phyloP scores from a whole-genome alignment of 2,329 filamentous ascomycete species.

The Phaeosphaeriaceae sp. region DNA sequence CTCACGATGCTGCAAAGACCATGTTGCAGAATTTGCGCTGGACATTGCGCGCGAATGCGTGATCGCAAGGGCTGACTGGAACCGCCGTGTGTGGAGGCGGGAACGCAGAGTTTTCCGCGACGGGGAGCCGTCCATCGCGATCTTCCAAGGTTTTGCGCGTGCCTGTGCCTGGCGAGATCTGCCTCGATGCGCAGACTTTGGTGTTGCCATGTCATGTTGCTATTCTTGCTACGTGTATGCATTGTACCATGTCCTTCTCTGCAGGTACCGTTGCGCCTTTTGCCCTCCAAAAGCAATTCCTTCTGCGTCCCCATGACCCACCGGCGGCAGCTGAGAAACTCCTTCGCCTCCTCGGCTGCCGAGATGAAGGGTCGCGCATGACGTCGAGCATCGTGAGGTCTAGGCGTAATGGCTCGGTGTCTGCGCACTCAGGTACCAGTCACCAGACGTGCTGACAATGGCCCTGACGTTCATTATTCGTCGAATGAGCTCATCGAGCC shows the following conservation, averaged over 20 bases:
- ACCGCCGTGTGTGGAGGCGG: constrained; percentile 5
- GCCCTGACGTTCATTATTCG: constrained; percentile 3
- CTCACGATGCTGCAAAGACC: constrained; percentile 4
- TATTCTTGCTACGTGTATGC: background rate
- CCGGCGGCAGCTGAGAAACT: constrained; percentile 3
- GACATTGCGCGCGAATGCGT: constrained; percentile 5
- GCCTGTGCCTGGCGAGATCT: background rate
- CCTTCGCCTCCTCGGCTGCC: background rate
- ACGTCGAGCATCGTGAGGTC: constrained; percentile 47
- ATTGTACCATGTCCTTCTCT: background rate
- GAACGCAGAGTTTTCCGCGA: constrained; percentile 9
- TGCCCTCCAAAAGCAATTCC: background rate
- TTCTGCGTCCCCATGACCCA: background rate
- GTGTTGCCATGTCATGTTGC: background rate
- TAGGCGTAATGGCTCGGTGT: constrained; percentile 13
- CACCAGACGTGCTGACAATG: constrained; percentile 6
- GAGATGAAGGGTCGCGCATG: constrained; percentile 26
- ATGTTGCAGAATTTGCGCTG: constrained; percentile 5
- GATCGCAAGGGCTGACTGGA: constrained; percentile 1
- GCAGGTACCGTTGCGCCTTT: constrained; percentile 7
- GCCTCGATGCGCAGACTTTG: background rate
- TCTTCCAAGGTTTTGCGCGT: background rate
- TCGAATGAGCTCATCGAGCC: constrained; percentile 5
- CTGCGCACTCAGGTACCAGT: constrained; percentile 9
- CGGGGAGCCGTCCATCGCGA: background rate